A percentile compares a stretch with the other conserved stretches of the same genome.
Conservation (phyloP, 768 basidiomycete genomes). For the Kwoniella sp. region DNA sequence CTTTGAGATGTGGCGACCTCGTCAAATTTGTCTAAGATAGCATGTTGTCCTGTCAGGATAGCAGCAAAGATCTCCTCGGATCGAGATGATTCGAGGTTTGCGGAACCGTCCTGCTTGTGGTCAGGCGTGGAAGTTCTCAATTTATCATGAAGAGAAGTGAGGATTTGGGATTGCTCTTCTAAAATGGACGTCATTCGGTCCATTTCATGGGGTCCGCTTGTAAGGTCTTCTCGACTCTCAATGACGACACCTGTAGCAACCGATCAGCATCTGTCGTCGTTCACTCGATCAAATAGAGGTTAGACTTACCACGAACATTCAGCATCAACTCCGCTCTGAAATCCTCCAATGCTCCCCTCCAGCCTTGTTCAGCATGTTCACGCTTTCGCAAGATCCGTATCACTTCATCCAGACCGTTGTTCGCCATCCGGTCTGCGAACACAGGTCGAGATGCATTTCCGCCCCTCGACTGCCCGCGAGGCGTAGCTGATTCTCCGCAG, state of each 20-base stretch:
- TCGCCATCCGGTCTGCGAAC: too few relatives aligned
- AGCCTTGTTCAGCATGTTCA: too few relatives aligned
- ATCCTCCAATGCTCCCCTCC: background rate
- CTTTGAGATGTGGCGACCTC: slow-evolving; percentile 12
- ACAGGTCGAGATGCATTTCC: too few relatives aligned
- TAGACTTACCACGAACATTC: background rate
- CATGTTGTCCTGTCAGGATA: slow-evolving; percentile 25
- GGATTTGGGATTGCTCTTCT: slow-evolving; percentile 17
- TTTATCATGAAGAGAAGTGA: slow-evolving; percentile 4
- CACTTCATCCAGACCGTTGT: background rate
- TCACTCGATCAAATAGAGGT: too few relatives aligned
- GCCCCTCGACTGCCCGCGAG: too few relatives aligned
- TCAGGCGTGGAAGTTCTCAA: background rate
- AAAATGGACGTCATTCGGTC: slow-evolving; percentile 6
- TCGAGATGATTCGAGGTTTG: background rate
- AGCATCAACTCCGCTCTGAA: background rate
- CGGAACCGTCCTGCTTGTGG: background rate
- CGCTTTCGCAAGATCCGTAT: background rate
- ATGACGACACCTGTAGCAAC: too few relatives aligned
- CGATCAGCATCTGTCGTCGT: too few relatives aligned
- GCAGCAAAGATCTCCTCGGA: slow-evolving; percentile 17
- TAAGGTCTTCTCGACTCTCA: too few relatives aligned
- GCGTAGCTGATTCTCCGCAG: background rate
- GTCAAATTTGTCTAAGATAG: slow-evolving; percentile 20
- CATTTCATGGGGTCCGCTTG: too few relatives aligned